phyloP scores from a whole-genome alignment of 129 eudicot species.

The Sambucus nigra region DNA sequence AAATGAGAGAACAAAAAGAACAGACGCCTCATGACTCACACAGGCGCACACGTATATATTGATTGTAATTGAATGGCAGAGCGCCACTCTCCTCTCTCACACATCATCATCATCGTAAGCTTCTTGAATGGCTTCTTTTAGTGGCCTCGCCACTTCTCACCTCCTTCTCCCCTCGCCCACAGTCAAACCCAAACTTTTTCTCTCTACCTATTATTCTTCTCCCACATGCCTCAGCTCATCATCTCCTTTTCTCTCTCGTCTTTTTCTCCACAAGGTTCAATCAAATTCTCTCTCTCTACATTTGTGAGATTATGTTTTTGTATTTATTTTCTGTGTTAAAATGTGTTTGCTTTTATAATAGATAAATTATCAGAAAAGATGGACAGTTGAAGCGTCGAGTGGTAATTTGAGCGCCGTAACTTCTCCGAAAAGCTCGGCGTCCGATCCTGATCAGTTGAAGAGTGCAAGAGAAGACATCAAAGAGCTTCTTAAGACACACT shows the following conservation, averaged over 20 bases:
- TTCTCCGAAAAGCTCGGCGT: constrained; percentile 49
- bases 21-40: no score
- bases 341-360: background rate
- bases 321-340: background rate
- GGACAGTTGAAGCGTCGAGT: constrained; percentile 14
- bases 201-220: constrained; percentile 27
- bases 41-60: background rate
- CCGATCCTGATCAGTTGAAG: constrained; percentile 61
- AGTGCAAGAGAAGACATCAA: constrained; percentile 83
- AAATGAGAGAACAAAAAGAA: no score
- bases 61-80: constrained; percentile 19
- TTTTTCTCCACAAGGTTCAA: constrained; percentile 44
- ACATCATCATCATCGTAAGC: constrained; percentile 10
- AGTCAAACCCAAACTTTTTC: constrained; percentile 24
- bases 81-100: constrained; percentile 11
- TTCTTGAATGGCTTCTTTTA: constrained; percentile 18
- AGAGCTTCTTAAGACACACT: constrained; percentile 56
- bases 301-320: background rate
- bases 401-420: constrained; percentile 30
- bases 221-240: constrained; percentile 36
- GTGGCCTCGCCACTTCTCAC: constrained; percentile 26
- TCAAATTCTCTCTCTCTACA: background rate
- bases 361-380: constrained; percentile 21
- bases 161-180: constrained; percentile 29
- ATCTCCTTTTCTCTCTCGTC: constrained; percentile 28